Evolutionary conservation across 768 basidiomycete species (phyloP), one percentile per base, ranked within the genome.

Genomic region (Tephrocybe rancida): DNA sequence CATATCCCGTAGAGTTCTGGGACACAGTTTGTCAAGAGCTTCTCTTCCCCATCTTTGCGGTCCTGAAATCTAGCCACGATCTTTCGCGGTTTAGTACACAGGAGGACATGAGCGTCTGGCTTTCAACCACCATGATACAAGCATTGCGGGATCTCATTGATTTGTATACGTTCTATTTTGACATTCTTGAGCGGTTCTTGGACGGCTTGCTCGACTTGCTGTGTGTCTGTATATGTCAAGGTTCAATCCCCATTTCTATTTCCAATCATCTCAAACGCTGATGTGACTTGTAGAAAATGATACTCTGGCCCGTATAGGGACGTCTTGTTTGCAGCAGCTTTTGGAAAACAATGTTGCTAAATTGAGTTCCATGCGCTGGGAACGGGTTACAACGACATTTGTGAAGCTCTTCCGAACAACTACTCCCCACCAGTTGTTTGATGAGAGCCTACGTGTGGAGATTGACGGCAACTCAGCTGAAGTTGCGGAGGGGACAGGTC

Each of bases 91-190:
- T 98, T 75, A 90, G 81, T 68, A 95, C 94, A 4, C 94, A 97
- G 64, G 97, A 98, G 65, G 97, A 98, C 61, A 96, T 98, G 94
- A 97, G 94, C 62, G 95, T 99, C 24, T 99, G 97, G 97, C 72
- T 99, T 42, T 98, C 95, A 22, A 97, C 97, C 13, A 99, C 97
- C 2, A 95, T 99, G 91, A 97, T 98, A 45, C 95, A 98, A 66
- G 97, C 97, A 0, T 80, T 99, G 42, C 86, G 97, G 41, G 91
- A 98, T 70, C 79, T 98, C 56, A 91, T 99, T 54, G 93, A 96
- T 65, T 82, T 99, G 19, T 99, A 95, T 67, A 95, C 97, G 1
- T 92, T 86, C 73, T 95, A 94, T 75, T 98, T 98, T 66, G 88
- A 92, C 48, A 92, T 86, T 14, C 70, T 99, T 62, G 92, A 95